Base-by-base conservation (phyloP, 1,284 basidiomycete genomes). In the Thecaphora thlaspeos region DNA sequence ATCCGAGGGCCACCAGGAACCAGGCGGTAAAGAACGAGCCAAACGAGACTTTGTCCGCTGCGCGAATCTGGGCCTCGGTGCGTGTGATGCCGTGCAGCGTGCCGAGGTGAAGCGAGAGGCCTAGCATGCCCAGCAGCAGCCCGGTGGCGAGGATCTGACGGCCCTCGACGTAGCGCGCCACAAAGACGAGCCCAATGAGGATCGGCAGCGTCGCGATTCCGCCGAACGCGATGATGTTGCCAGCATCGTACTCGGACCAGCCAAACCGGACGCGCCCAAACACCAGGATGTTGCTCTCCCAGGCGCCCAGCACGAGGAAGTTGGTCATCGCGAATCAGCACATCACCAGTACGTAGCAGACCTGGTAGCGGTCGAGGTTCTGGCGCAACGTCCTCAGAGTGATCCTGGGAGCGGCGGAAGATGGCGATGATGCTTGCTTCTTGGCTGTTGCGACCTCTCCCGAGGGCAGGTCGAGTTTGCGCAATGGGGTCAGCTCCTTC, bases 301-400 rank as follows among this genome's bases (percentile, higher is more conserved):
- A 67, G 18, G 64, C 64, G 5, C 64, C 64, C 2, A 67, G 52
- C 10, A 59, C 55, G 26, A 67, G 49, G 30, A 67, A 67, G 43
- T 62, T 67, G 50, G 60, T 53, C 60, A 67, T 67, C 28, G 53
- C 51, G 48, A 60, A 62, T 60, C 64, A 67, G 42, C 60, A 67
- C 64, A 67, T 67, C 53, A 57, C 59, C 18, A 55, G 17, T 3
- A 67, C 60, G 41, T 53, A 54, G 43, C 56, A 62, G 34, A 56
- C 54, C 36, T 67, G 60, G 15, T 54, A 40, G 15, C 43, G 26
- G 30, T 60, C 48, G 41, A 64, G 56, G 24, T 64, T 52, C 28
- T 53, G 53, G 18, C 53, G 28, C 56, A 64, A 50, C 32, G 37
- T 41, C 18, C 48, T 26, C 12, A 64, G 42, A 12, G 56, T 56